Conservation (phyloP, 768 basidiomycete species). For the Boletus rubescentipes region DNA sequence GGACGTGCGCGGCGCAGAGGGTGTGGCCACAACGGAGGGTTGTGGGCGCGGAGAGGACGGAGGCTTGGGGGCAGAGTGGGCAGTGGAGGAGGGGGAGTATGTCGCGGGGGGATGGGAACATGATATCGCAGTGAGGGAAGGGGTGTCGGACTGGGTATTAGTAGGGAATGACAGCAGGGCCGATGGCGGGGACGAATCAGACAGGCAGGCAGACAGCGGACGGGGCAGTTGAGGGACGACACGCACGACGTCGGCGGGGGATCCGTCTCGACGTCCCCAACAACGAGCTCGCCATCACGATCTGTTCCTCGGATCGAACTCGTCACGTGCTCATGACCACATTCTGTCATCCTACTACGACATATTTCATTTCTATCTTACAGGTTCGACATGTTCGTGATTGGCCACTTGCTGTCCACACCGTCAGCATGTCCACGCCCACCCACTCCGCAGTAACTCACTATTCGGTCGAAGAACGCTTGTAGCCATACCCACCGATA, state of each 20-base stretch:
- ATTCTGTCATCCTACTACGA: conserved; percentile 1
- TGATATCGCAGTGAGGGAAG: conserved; percentile 1
- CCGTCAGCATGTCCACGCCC: not conserved
- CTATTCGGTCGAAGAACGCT: conserved; percentile 67
- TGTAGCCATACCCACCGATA: conserved; percentile 74
- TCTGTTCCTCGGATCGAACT: conserved; percentile 27
- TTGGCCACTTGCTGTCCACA: conserved; percentile 27
- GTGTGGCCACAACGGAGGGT: conserved; percentile 83
- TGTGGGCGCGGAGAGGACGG: conserved; percentile 44
- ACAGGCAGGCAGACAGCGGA: conserved; percentile 15
- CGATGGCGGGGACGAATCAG: conserved; percentile 25
- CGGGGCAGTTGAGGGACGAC: conserved; percentile 6
- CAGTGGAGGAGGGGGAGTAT: conserved; percentile 49
- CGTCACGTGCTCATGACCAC: conserved; percentile 24
- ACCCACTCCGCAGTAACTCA: conserved; percentile 41
- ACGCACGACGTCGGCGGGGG: conserved; percentile 29
- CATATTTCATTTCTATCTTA: conserved; percentile 3
- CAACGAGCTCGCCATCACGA: conserved; percentile 27
- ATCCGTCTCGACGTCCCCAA: conserved; percentile 23
- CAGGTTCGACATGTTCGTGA: conserved; percentile 26
- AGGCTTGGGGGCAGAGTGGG: conserved; percentile 45
- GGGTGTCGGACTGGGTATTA: not conserved
- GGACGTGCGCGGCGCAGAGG: conserved; percentile 62
- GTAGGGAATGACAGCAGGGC: not conserved
- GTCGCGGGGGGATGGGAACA: conserved; percentile 24